Conservation (phyloP, 2,329 filamentous ascomycete species). For the Calonectria hongkongensis region DNA sequence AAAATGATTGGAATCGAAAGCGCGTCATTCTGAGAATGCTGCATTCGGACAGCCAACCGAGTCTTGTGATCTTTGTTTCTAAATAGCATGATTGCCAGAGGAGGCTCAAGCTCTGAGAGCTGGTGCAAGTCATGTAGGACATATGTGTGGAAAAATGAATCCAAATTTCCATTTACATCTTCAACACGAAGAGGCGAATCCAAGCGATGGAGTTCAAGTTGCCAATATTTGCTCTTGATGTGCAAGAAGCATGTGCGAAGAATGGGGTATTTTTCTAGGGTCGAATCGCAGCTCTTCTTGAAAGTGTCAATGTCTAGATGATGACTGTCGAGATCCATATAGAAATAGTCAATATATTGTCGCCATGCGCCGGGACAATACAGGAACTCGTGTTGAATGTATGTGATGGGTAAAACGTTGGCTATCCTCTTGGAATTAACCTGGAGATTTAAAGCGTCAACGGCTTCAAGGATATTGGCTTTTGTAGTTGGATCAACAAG, state of each 20-base stretch:
- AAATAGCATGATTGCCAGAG: background rate
- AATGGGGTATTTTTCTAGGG: background rate
- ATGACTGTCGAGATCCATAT: background rate
- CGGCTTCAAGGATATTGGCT: background rate
- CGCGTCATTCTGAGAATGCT: constrained; percentile 1
- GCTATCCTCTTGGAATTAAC: background rate
- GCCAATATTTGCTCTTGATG: background rate
- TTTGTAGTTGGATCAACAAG: background rate
- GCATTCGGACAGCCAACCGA: background rate
- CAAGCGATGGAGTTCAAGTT: background rate
- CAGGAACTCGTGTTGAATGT: constrained; percentile 1
- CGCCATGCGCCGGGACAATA: background rate
- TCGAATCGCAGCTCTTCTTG: background rate
- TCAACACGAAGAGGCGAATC: background rate
- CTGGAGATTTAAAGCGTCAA: background rate
- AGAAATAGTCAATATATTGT: constrained; percentile 9
- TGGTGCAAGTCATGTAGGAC: background rate
- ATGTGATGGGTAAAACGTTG: background rate
- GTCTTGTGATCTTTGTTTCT: background rate
- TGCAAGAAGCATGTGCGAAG: background rate
- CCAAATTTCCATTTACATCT: background rate
- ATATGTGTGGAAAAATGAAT: background rate
- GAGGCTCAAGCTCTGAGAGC: background rate
- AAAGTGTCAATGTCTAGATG: background rate
- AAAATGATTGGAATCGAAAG: constrained; percentile 1